phyloP scores from a whole-genome alignment of 805 yeast species.

The Candida railenensis region DNA sequence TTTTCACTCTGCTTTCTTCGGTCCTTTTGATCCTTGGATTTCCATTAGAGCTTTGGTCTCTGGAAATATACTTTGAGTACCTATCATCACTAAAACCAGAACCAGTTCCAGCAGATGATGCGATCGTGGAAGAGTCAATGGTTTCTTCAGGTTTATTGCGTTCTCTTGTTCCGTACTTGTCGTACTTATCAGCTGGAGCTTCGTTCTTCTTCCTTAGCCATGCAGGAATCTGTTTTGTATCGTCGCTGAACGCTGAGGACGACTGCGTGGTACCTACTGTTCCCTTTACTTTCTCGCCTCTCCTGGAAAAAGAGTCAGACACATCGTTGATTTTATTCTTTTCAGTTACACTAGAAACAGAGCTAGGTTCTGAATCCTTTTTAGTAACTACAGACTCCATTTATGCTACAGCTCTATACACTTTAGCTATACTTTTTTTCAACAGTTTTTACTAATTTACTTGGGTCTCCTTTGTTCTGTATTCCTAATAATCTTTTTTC shows the following conservation, averaged over 20 bases:
- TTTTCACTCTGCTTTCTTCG: neutral
- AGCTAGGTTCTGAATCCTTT: neutral
- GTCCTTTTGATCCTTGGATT: conserved; percentile 1
- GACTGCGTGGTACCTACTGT: conserved; percentile 2
- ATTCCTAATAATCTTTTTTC: too few relatives aligned
- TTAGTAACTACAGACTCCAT: conserved; percentile 6
- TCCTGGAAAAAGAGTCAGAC: conserved; percentile 22
- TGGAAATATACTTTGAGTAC: conserved; percentile 17
- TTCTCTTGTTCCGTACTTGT: conserved; percentile 33
- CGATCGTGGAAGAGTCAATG: neutral
- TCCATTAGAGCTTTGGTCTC: neutral
- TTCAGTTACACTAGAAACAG: neutral
- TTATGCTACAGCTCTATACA: conserved; percentile 3
- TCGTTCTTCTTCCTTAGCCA: conserved; percentile 32
- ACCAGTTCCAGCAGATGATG: neutral
- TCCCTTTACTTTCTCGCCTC: conserved; percentile 12
- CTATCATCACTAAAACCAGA: conserved; percentile 9
- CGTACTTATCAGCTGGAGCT: conserved; percentile 31
- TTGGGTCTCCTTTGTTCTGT: too few relatives aligned
- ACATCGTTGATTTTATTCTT: conserved; percentile 11
- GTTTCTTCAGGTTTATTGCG: neutral
- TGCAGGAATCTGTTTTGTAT: conserved; percentile 30
- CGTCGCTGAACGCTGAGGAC: conserved; percentile 21
- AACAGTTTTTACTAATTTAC: too few relatives aligned
- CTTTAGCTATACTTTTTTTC: too few relatives aligned